Base-by-base conservation (phyloP, 1,139 yeast genomes). In the Eremothecium coryli region DNA sequence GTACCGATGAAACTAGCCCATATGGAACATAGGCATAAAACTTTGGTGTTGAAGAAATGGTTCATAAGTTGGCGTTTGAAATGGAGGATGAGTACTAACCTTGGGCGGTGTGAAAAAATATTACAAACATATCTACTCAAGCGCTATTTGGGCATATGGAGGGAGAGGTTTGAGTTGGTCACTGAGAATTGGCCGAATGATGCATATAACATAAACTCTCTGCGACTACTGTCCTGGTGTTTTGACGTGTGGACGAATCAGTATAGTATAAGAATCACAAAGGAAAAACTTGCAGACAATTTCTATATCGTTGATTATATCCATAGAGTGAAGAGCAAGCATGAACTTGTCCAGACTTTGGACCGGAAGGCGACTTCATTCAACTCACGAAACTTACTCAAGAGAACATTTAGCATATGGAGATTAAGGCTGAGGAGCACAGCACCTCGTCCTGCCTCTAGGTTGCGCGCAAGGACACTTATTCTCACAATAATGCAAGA, bases 231-330 rank as follows among this genome's bases (percentile, higher is more conserved):
- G 23, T 39, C 49, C 1, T 31, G 29, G 8, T 40, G 30, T 5
- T 44, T 47, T 20, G 50, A 50, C 28, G 40, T 24, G 18, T 38
- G 49, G 40, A 17, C 43, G 18, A 39, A 34, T 10, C 40, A 39
- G n/a, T 33, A 32, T 18, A 45, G 47, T 26, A 36, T 44, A 4
- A 35, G 32, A 11, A 34, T 38, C 9, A 38, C 44, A 6, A 46
- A 41, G 39, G 33, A 35, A 17, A 33, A 37, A 7, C 29, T 50
- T 1, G 53, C 56, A 2, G 49, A 50, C 33, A 47, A 40, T 15
- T 46, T 43, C 27, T 42, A 50, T 14, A 27, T 46, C 12, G 45
- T 48, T 18, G 40, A 42, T 17, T 23, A 36, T 21, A 40, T 49
- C 16, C 37, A 30, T 15, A 37, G 15, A 18, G 17, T 39, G 16